Evolutionary conservation across 306 rosid species (phyloP).

Genomic region (Clitoria ternatea): DNA sequence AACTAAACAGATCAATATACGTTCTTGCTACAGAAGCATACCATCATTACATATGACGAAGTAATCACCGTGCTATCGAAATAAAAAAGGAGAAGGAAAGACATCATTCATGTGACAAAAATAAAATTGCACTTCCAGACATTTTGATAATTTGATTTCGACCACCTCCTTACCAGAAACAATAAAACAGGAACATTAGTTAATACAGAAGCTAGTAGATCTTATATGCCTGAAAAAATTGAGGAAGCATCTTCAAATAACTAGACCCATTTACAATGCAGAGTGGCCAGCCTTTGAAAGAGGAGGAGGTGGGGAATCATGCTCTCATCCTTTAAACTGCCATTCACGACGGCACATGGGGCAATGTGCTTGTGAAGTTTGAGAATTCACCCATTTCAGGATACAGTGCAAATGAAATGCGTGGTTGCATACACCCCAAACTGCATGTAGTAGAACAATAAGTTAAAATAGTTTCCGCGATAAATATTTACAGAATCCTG

Average conservation of each 20-base stretch:
- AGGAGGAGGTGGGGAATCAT: background rate
- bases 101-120: background rate
- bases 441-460: conserved; percentile 39
- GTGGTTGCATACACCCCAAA: conserved; percentile 95
- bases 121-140: background rate
- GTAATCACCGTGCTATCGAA: background rate
- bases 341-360: conserved; percentile 95
- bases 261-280: background rate
- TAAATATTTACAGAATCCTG: background rate
- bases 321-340: conserved; percentile 70
- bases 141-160: background rate
- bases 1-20: too few relatives aligned
- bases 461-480: background rate
- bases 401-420: conserved; percentile 95
- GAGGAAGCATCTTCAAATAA: background rate
- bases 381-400: conserved; percentile 87
- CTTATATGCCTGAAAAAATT: background rate
- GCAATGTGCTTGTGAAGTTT: conserved; percentile 84
- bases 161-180: background rate
- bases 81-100: too few relatives aligned
- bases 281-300: background rate
- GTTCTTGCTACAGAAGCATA: background rate
- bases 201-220: background rate
- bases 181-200: background rate
- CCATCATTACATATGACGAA: background rate